Percentiles rank a stretch among this genome's conserved stretches.
phyloP scores from a whole-genome alignment of 2,329 filamentous ascomycete species.

The Microcyclospora tardicrescens region DNA sequence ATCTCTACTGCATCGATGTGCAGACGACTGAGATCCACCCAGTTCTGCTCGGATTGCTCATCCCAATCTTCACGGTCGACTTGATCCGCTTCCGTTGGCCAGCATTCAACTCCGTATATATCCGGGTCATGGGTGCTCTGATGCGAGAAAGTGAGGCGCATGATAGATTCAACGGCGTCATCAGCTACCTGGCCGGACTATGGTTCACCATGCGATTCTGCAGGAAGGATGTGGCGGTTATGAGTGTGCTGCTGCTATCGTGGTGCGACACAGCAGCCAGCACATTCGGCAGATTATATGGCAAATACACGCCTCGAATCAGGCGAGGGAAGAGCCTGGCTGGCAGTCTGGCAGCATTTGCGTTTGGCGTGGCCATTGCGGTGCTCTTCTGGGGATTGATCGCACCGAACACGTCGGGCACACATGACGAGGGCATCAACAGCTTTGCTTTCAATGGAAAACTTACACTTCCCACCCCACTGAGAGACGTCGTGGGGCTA shows the following conservation, averaged over 20 bases:
- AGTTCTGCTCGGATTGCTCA: constrained; percentile 63
- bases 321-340: constrained; percentile 83
- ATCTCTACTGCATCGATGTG: constrained; percentile 67
- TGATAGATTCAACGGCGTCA: constrained; percentile 86
- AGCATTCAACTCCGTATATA: constrained; percentile 75
- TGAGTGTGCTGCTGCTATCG: constrained; percentile 78
- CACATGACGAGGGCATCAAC: constrained; percentile 30
- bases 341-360: constrained; percentile 70
- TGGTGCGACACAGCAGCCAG: constrained; percentile 98
- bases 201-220: constrained; percentile 78
- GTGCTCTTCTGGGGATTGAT: constrained; percentile 80
- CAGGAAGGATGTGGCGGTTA: constrained; percentile 83
- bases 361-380: constrained; percentile 71
- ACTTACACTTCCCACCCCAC: constrained; percentile 53
- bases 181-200: constrained; percentile 86
- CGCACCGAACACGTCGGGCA: constrained; percentile 40
- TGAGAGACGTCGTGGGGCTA: constrained; percentile 50
- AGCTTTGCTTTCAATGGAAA: constrained; percentile 71
- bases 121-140: constrained; percentile 68
- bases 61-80: constrained; percentile 76
- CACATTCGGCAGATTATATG: constrained; percentile 83
- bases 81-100: constrained; percentile 70
- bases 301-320: constrained; percentile 74
- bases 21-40: constrained; percentile 71
- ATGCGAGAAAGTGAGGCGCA: constrained; percentile 93